Evolutionary conservation across 228 moss, liverwort and hornwort genomes (phyloP).

Genomic region (Sphagnum magellanicum): DNA sequence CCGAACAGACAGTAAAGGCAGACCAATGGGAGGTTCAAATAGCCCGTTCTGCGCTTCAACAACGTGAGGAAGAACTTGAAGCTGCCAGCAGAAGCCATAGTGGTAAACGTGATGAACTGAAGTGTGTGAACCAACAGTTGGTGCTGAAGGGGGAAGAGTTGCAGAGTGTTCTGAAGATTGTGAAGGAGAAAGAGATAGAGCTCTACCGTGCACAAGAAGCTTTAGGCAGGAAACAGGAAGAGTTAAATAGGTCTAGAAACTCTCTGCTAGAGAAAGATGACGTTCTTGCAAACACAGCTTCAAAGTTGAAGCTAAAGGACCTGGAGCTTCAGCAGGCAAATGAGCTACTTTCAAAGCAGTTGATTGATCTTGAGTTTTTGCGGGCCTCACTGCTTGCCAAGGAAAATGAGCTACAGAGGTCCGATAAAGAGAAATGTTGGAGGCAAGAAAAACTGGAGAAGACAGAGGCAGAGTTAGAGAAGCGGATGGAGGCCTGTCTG

Average conservation of each 20-base stretch:
- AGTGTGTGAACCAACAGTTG: slow-evolving; percentile 11
- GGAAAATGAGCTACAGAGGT: slow-evolving; percentile 15
- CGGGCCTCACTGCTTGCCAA: slow-evolving; percentile 19
- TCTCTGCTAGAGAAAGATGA: slow-evolving; percentile 26
- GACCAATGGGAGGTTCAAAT: slow-evolving; percentile 36
- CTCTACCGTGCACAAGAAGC: slow-evolving; percentile 13
- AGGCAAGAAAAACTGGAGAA: slow-evolving; percentile 40
- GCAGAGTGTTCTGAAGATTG: slow-evolving; percentile 12
- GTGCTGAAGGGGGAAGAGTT: slow-evolving; percentile 15
- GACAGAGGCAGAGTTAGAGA: slow-evolving; percentile 40
- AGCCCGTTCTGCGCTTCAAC: slow-evolving; percentile 16
- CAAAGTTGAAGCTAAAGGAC: slow-evolving; percentile 23
- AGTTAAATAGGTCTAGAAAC: slow-evolving; percentile 11
- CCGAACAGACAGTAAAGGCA: slow-evolving; percentile 23
- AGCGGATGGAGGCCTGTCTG: slow-evolving; percentile 23
- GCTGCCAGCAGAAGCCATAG: slow-evolving; percentile 19
- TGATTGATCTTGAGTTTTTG: slow-evolving; percentile 16
- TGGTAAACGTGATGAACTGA: slow-evolving; percentile 23
- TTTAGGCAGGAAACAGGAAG: slow-evolving; percentile 19
- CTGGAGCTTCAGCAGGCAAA: slow-evolving; percentile 20
- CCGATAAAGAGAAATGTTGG: slow-evolving; percentile 15
- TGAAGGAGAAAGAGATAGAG: slow-evolving; percentile 27
- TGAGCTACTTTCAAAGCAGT: slow-evolving; percentile 20
- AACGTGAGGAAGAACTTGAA: slow-evolving; percentile 30
- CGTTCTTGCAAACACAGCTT: slow-evolving; percentile 17